These are phyloP conservation scores for Tubosaeta sp. DNA, from an alignment of 768 basidiomycete genomes.

Conservation along the genomic window DNA sequence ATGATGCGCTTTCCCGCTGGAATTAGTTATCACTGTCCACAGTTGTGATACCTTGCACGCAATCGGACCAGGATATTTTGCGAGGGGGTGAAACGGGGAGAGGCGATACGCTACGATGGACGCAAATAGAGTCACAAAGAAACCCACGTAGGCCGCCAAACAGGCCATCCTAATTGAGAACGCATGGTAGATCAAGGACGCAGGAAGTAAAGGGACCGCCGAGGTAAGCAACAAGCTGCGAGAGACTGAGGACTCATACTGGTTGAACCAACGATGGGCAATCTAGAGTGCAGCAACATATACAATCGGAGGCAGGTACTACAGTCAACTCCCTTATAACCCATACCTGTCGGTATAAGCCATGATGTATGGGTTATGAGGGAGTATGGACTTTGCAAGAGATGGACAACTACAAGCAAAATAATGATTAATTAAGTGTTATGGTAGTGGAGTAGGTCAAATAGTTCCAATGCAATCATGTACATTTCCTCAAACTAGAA, in stretches of 20 bases:
- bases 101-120: constrained; percentile 35
- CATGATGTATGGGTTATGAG: too few species aligned
- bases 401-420: too few species aligned
- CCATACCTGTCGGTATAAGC: too few species aligned
- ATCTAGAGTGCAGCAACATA: constrained; percentile 2
- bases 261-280: constrained; percentile 16
- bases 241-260: constrained; percentile 14
- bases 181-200: constrained; percentile 8
- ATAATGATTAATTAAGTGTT: too few species aligned
- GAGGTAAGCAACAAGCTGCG: constrained; percentile 10
- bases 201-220: constrained; percentile 10
- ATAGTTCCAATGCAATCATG: too few species aligned
- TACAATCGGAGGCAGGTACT: neutral
- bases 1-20: constrained; percentile 17
- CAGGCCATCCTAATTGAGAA: constrained; percentile 4
- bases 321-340: too few species aligned
- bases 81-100: constrained; percentile 37
- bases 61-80: constrained; percentile 35
- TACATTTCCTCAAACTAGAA: too few species aligned
- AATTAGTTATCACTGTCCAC: constrained; percentile 18
- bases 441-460: too few species aligned
- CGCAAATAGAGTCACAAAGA: constrained; percentile 16
- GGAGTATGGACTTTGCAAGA: too few species aligned
- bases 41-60: constrained; percentile 30
- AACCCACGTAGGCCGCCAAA: constrained; percentile 12